Conservation (phyloP, 2,329 filamentous ascomycete genomes). For the Plectosphaerella sp. region DNA sequence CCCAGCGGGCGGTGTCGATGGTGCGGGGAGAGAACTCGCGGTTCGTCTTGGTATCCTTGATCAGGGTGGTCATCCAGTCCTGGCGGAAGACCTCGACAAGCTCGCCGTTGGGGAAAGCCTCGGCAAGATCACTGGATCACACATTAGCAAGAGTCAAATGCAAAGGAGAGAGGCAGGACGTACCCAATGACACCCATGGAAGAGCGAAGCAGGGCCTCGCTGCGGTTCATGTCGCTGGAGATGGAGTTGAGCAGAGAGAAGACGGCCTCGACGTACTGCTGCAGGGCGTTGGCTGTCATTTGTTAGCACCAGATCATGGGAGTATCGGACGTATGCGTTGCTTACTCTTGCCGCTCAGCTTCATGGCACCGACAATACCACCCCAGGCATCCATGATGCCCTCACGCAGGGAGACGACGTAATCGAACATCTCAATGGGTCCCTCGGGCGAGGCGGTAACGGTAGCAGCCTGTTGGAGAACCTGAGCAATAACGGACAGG, state of each 20-base stretch:
- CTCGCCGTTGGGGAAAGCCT: constrained; percentile 88
- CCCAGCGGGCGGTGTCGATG: constrained; percentile 93
- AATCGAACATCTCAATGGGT: constrained; percentile 94
- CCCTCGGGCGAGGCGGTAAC: constrained; percentile 76
- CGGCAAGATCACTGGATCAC: constrained; percentile 73
- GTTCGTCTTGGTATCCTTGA: constrained; percentile 88
- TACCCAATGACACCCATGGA: constrained; percentile 97
- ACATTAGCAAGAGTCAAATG: constrained; percentile 27
- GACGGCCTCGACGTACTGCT: constrained; percentile 77
- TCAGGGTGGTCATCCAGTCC: constrained; percentile 85
- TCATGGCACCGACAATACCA: constrained; percentile 93
- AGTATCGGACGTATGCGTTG: constrained; percentile 8
- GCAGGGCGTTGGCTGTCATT: constrained; percentile 59
- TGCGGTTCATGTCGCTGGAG: constrained; percentile 78
- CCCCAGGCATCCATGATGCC: constrained; percentile 99
- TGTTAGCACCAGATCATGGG: constrained; percentile 17
- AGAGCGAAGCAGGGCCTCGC: constrained; percentile 87
- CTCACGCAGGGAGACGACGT: constrained; percentile 89
- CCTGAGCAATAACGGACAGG: constrained; percentile 84
- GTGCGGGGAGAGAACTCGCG: constrained; percentile 82
- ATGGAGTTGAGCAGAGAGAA: constrained; percentile 83
- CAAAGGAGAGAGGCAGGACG: constrained; percentile 23
- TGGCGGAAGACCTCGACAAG: constrained; percentile 79
- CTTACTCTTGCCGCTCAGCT: constrained; percentile 71
- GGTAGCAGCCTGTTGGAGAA: constrained; percentile 85